Conservation (phyloP, 441 rosid genomes). For the Hura crepitans region DNA sequence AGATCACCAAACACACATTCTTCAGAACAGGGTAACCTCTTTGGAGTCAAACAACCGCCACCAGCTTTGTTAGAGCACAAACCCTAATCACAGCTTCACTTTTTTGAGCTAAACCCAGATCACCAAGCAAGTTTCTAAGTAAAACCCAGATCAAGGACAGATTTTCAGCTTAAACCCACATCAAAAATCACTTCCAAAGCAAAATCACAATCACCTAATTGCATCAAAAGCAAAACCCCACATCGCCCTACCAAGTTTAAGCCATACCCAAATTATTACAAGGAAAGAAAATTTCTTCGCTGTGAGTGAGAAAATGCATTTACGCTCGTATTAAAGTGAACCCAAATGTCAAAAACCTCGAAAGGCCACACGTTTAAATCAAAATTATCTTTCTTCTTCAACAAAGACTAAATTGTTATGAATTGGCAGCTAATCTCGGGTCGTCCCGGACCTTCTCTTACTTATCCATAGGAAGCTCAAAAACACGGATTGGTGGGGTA, state of each 20-base stretch:
- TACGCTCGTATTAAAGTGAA: conserved; percentile 2
- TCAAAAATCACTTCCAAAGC: conserved; percentile 18
- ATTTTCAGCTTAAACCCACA: conserved; percentile 8
- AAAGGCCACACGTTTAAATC: conserved; percentile 15
- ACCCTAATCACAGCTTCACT: conserved; percentile 15
- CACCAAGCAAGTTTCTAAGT: neutral
- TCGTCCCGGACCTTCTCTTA: neutral
- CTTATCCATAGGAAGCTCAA: conserved; percentile 9
- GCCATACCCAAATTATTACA: conserved; percentile 16
- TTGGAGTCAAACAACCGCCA: conserved; percentile 12
- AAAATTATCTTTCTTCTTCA: neutral
- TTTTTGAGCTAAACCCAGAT: conserved; percentile 18
- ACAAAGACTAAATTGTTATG: neutral
- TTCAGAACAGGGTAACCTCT: conserved; percentile 27
- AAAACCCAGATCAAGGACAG: conserved; percentile 15
- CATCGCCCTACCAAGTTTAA: conserved; percentile 1
- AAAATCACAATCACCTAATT: conserved; percentile 12
- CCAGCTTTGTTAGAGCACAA: conserved; percentile 11
- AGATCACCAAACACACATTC: conserved; percentile 35
- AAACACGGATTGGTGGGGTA: conserved; percentile 43
- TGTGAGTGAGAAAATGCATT: conserved; percentile 12
- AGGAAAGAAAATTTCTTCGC: neutral
- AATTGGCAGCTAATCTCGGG: conserved; percentile 7
- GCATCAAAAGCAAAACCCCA: conserved; percentile 16
- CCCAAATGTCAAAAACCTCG: neutral